These are phyloP conservation scores for Flaveria trinervia DNA, from an alignment of 129 eudicot genomes.

Conservation along the genomic window DNA sequence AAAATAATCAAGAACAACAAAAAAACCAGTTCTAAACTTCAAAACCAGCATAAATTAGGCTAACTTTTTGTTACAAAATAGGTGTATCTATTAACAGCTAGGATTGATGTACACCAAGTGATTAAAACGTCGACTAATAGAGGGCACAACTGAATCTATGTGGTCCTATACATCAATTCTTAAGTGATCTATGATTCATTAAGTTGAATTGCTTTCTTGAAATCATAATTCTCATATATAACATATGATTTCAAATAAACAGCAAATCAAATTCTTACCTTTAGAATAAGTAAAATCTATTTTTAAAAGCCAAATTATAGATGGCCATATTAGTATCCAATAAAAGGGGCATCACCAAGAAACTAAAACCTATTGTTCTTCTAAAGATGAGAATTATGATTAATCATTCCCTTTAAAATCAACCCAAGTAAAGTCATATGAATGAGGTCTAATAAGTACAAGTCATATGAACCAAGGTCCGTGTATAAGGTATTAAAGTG, in stretches of 20 bases:
- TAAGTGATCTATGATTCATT: neutral
- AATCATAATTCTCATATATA: neutral
- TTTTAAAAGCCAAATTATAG: neutral
- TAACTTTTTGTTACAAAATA: constrained; percentile 3
- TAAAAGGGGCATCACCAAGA: too few relatives aligned
- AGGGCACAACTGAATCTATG: constrained; percentile 1
- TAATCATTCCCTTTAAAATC: too few relatives aligned
- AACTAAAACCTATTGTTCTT: neutral
- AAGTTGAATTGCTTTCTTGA: neutral
- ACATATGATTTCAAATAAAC: neutral
- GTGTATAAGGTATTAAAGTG: too few relatives aligned
- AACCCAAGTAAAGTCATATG: too few relatives aligned
- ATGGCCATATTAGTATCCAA: neutral
- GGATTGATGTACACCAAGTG: neutral
- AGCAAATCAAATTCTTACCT: constrained; percentile 12
- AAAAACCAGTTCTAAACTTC: neutral
- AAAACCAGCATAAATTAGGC: neutral
- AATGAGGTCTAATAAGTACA: too few relatives aligned
- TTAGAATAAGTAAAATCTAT: neutral
- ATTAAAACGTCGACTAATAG: neutral
- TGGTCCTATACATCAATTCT: neutral
- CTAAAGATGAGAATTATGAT: neutral
- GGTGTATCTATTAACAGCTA: constrained; percentile 5
- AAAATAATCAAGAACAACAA: neutral
- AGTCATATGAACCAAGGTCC: too few relatives aligned